Evolutionary conservation across 345 rosid genomes (phyloP).

Genomic region (Eucalyptus polyanthemos): DNA sequence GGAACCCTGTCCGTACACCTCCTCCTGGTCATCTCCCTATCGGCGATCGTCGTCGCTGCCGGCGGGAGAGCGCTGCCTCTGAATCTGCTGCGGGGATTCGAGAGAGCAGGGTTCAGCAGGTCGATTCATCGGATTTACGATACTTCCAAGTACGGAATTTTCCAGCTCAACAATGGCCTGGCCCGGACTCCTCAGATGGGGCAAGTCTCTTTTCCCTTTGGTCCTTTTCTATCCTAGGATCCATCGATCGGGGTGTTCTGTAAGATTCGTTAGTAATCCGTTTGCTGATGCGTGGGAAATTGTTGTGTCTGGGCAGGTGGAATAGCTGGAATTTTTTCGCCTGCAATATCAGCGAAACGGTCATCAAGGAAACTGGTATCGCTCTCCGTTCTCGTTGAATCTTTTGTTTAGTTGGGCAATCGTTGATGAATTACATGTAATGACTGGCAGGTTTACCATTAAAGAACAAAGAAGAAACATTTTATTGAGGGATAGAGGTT

Average conservation of each 20-base stretch:
- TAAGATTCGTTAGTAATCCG: background rate
- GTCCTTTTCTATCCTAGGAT: background rate
- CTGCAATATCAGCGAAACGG: slow-evolving; percentile 69
- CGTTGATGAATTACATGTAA: background rate
- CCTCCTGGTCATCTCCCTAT: slow-evolving; percentile 4
- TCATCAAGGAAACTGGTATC: slow-evolving; percentile 85
- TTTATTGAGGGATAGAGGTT: background rate
- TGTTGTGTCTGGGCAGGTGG: slow-evolving; percentile 51
- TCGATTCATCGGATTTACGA: slow-evolving; percentile 44
- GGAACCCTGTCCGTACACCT: background rate
- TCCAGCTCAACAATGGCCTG: slow-evolving; percentile 81
- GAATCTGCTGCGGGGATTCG: slow-evolving; percentile 16
- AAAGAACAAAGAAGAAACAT: background rate
- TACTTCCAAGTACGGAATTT: slow-evolving; percentile 62
- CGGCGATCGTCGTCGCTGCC: slow-evolving; percentile 6
- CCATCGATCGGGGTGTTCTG: background rate
- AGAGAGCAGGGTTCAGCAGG: slow-evolving; percentile 11
- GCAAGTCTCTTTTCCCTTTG: slow-evolving; percentile 22
- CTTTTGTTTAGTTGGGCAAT: background rate
- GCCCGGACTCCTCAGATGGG: slow-evolving; percentile 96
- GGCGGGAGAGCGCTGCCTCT: slow-evolving; percentile 29
- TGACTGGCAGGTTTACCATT: background rate
- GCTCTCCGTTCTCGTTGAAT: background rate
- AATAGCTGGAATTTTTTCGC: slow-evolving; percentile 99
- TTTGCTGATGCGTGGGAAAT: background rate